Percentiles rank a stretch among this genome's conserved stretches.
phyloP scores from a whole-genome alignment of 768 basidiomycete species.

The Podaxis pistillaris region DNA sequence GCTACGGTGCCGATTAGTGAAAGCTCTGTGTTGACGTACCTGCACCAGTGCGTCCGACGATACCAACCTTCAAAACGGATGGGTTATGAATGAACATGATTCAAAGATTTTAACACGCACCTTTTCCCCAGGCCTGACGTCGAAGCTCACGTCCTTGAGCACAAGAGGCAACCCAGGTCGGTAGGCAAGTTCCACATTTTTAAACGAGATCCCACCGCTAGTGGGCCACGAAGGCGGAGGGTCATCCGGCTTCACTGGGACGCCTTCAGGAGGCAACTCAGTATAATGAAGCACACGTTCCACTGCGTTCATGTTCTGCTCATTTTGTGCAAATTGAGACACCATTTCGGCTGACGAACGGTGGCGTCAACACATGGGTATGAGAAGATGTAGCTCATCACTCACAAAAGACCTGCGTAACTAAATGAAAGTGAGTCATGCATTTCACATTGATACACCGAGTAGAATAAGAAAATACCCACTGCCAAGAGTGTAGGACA shows the following conservation, averaged over 20 bases:
- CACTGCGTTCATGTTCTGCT: slow-evolving; percentile 73
- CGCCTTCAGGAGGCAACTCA: slow-evolving; percentile 57
- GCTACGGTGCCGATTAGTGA: neutral
- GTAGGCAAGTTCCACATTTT: slow-evolving; percentile 56
- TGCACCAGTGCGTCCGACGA: slow-evolving; percentile 48
- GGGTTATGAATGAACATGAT: neutral
- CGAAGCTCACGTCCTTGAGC: slow-evolving; percentile 57
- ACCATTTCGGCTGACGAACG: slow-evolving; percentile 47
- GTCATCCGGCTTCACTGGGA: slow-evolving; percentile 38
- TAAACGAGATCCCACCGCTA: slow-evolving; percentile 53
- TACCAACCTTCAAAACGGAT: slow-evolving; percentile 33
- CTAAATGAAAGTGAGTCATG: slow-evolving; percentile 21
- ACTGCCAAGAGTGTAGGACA: slow-evolving; percentile 51
- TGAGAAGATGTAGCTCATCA: neutral
- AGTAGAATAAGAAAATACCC: slow-evolving; percentile 20
- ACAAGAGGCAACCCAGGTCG: slow-evolving; percentile 64
- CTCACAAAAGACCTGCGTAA: slow-evolving; percentile 47
- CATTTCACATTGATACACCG: neutral
- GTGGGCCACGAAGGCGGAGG: slow-evolving; percentile 49
- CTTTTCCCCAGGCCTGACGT: slow-evolving; percentile 62
- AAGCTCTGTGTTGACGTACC: slow-evolving; percentile 21
- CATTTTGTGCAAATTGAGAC: slow-evolving; percentile 54
- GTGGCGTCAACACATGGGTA: neutral
- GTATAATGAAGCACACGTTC: slow-evolving; percentile 72
- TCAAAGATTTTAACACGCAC: slow-evolving; percentile 27